phyloP scores from a whole-genome alignment of 805 yeast genomes.

The Torulaspora delbrueckii region DNA sequence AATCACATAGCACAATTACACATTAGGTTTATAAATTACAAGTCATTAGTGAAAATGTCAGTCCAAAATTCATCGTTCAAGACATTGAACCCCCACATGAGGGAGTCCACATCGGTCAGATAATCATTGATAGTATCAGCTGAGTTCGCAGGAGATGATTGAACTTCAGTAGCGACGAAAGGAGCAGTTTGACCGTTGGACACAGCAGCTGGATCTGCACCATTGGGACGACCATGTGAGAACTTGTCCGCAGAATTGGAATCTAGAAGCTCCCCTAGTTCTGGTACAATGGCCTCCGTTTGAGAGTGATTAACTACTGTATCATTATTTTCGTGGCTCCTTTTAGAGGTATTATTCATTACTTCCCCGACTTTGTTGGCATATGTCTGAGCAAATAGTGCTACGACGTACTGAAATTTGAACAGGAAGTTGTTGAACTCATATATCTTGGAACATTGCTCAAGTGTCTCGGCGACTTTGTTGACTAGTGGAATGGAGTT shows the following conservation, averaged over 20 bases:
- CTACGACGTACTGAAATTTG: constrained; percentile 52
- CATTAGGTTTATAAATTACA: constrained; percentile 8
- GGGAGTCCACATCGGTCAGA: constrained; percentile 36
- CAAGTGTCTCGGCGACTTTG: constrained; percentile 24
- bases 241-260: background rate
- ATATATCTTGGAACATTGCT: constrained; percentile 31
- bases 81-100: constrained; percentile 48
- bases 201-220: background rate
- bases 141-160: constrained; percentile 41
- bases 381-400: constrained; percentile 58
- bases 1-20: background rate
- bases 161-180: constrained; percentile 36
- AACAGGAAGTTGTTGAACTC: constrained; percentile 48
- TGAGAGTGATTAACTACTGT: background rate
- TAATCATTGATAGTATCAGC: constrained; percentile 30
- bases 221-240: background rate
- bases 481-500: constrained; percentile 37
- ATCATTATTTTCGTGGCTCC: background rate
- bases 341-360: background rate
- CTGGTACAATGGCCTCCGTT: background rate
- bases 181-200: constrained; percentile 17
- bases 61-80: constrained; percentile 71
- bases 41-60: constrained; percentile 36
- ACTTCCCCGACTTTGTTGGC: constrained; percentile 44
- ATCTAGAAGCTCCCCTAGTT: background rate